These are phyloP conservation scores for Alternaria rosae DNA, from an alignment of 2,329 filamentous ascomycete species.

Conservation along the genomic window DNA sequence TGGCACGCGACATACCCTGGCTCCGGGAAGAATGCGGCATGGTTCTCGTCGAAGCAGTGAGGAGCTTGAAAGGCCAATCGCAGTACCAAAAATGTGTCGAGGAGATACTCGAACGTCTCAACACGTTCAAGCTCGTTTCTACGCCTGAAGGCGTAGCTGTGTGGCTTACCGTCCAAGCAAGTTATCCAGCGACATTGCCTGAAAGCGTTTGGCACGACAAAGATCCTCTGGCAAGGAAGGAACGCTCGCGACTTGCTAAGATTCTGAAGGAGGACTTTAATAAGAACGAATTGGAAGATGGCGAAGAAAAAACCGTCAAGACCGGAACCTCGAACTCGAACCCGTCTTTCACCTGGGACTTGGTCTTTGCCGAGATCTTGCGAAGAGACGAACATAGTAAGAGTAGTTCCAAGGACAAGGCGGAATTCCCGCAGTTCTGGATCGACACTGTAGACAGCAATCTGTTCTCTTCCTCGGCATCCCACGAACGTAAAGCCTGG, in stretches of 20 bases:
- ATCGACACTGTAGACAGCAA: constrained; percentile 84
- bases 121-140: constrained; percentile 71
- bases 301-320: constrained; percentile 58
- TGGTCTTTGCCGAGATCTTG: constrained; percentile 66
- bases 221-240: constrained; percentile 75
- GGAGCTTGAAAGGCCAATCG: constrained; percentile 57
- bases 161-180: constrained; percentile 75
- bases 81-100: constrained; percentile 65
- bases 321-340: constrained; percentile 81
- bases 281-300: constrained; percentile 57
- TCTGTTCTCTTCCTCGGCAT: constrained; percentile 81
- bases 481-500: constrained; percentile 88
- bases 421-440: constrained; percentile 80
- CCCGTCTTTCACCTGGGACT: constrained; percentile 86
- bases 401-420: constrained; percentile 45
- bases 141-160: constrained; percentile 89
- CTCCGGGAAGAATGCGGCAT: constrained; percentile 86
- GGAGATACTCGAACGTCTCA: constrained; percentile 68
- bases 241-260: constrained; percentile 73
- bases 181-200: constrained; percentile 70
- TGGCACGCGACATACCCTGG: constrained; percentile 86
- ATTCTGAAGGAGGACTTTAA: constrained; percentile 79
- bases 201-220: constrained; percentile 75
- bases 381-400: constrained; percentile 32
- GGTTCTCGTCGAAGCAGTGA: constrained; percentile 76